Evolutionary conservation across 2,329 filamentous ascomycete genomes (phyloP).

Genomic region (Beauveria asiatica): DNA sequence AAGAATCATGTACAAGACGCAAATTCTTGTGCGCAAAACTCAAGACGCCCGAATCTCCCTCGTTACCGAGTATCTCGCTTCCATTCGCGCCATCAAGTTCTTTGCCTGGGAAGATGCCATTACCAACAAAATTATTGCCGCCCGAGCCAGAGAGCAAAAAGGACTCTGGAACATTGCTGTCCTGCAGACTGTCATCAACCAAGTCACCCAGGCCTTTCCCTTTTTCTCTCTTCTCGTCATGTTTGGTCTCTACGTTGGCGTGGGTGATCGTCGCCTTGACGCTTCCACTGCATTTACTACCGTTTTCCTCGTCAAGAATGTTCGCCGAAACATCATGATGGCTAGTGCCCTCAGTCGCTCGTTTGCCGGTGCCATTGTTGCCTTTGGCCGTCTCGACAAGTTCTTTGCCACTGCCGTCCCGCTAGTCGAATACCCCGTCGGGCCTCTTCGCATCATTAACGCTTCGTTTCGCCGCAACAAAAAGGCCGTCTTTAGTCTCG

Average conservation of each 20-base stretch:
- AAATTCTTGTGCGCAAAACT: constrained; percentile 44
- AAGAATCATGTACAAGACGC: constrained; percentile 39
- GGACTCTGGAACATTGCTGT: constrained; percentile 46
- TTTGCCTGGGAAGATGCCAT: constrained; percentile 52
- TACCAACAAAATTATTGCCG: constrained; percentile 39
- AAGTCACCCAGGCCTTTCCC: constrained; percentile 44
- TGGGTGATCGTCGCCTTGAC: constrained; percentile 38
- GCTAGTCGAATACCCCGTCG: constrained; percentile 38
- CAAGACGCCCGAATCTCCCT: constrained; percentile 50
- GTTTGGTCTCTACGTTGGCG: constrained; percentile 42
- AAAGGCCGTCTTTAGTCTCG: constrained; percentile 40
- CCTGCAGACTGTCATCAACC: constrained; percentile 36
- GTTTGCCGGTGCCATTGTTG: constrained; percentile 29
- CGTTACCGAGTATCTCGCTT: constrained; percentile 48
- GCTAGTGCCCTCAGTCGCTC: constrained; percentile 33
- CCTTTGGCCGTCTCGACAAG: constrained; percentile 43
- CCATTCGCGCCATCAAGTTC: constrained; percentile 52
- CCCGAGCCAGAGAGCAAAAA: constrained; percentile 43
- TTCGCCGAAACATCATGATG: constrained; percentile 44
- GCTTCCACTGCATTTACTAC: constrained; percentile 52
- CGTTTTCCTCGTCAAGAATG: constrained; percentile 42
- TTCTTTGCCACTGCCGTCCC: constrained; percentile 45
- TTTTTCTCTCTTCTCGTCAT: constrained; percentile 44
- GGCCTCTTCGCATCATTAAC: constrained; percentile 36
- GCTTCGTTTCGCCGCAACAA: constrained; percentile 43